Conservation (phyloP, 2,329 filamentous ascomycete species). For the Pseudohalonectria lignicola region DNA sequence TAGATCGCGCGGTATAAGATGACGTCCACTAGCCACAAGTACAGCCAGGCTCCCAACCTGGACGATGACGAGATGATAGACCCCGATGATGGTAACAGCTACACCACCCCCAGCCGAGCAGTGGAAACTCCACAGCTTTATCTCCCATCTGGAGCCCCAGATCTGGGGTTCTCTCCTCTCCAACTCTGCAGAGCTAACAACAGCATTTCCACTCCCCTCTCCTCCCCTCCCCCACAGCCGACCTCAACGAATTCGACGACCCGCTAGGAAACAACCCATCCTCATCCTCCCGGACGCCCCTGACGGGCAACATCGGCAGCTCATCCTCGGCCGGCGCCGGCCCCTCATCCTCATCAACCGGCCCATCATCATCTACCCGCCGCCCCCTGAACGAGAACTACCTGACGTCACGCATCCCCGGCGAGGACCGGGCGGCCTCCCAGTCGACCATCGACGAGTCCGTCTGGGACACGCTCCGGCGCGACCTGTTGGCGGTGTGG, state of each 20-base stretch:
- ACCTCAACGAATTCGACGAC: constrained; percentile 88
- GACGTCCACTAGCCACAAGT: constrained; percentile 34
- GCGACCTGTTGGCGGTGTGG: constrained; percentile 89
- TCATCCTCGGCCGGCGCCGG: not conserved
- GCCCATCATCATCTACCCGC: constrained; percentile 30
- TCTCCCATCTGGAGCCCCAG: too few relatives aligned
- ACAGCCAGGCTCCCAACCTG: constrained; percentile 47
- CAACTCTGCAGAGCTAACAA: too few relatives aligned
- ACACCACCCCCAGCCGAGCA: too few relatives aligned
- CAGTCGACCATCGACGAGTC: constrained; percentile 94
- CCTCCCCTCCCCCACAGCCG: constrained; percentile 41
- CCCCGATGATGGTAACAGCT: constrained; percentile 60
- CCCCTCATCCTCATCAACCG: constrained; percentile 13
- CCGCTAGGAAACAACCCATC: constrained; percentile 49
- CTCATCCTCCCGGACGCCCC: constrained; percentile 62
- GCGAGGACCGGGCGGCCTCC: constrained; percentile 82
- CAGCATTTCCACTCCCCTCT: too few relatives aligned
- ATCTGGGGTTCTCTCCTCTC: too few relatives aligned
- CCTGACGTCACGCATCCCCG: constrained; percentile 79
- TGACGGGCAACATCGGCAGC: constrained; percentile 72
- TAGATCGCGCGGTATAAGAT: too few relatives aligned
- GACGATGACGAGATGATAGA: constrained; percentile 66
- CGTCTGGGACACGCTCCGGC: constrained; percentile 92
- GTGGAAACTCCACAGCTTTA: too few relatives aligned
- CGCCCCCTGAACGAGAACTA: constrained; percentile 62